A percentile compares a stretch with the other conserved stretches of the same genome.
Evolutionary conservation across 768 basidiomycete genomes (phyloP).

Genomic region (Floccularia luteovirens): DNA sequence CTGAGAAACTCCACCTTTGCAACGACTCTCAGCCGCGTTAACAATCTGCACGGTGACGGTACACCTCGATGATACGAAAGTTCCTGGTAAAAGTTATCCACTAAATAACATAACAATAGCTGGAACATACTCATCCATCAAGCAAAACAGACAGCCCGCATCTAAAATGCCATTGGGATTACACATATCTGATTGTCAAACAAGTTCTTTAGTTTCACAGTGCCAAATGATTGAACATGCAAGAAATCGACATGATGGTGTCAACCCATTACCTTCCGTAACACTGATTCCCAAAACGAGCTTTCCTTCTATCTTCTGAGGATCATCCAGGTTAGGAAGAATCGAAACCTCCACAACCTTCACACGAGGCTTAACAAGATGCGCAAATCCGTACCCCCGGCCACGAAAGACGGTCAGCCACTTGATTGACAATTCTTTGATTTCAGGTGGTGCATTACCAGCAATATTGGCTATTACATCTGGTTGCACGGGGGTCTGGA

Average conservation of each 20-base stretch:
- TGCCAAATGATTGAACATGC: slow-evolving; percentile 2
- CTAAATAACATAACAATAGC: too few species aligned
- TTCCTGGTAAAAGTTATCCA: too few species aligned
- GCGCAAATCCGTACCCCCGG: slow-evolving; percentile 20
- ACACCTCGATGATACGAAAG: too few species aligned
- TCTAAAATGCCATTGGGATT: slow-evolving; percentile 26
- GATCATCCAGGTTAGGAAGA: slow-evolving; percentile 24
- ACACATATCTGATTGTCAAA: slow-evolving; percentile 31
- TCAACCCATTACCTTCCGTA: slow-evolving; percentile 28
- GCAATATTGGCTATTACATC: slow-evolving; percentile 16
- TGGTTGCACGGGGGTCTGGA: slow-evolving; percentile 13
- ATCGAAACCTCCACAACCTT: slow-evolving; percentile 33
- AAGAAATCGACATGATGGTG: too few species aligned
- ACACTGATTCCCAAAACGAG: slow-evolving; percentile 35
- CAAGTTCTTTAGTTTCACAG: slow-evolving; percentile 1
- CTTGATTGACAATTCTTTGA: slow-evolving; percentile 28
- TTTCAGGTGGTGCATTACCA: slow-evolving; percentile 26
- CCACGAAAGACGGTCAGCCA: slow-evolving; percentile 26
- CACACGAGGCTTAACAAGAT: slow-evolving; percentile 17
- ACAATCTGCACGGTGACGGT: too few species aligned
- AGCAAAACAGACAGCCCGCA: slow-evolving; percentile 30
- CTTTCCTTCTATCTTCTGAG: slow-evolving; percentile 23
- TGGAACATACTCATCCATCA: slow-evolving; percentile 37
- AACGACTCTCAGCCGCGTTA: too few species aligned
- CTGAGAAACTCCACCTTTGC: slow-evolving; percentile 39